phyloP scores from a whole-genome alignment of 768 basidiomycete species.

The Gyrodon lividus region DNA sequence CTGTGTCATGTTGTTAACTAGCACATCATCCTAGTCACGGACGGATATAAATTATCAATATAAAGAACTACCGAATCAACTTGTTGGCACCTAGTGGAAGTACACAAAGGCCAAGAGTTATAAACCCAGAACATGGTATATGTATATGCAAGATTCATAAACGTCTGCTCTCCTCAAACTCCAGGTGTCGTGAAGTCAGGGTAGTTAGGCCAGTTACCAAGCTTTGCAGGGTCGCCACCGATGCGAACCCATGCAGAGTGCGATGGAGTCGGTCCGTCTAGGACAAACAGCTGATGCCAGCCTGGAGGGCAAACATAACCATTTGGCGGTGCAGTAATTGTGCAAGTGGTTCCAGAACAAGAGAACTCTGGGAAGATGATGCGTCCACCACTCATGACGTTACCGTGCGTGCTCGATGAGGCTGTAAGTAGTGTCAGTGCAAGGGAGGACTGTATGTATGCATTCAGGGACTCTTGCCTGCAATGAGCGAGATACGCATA shows the following conservation, averaged over 20 bases:
- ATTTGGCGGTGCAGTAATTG: constrained; percentile 76
- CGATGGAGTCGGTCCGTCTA: constrained; percentile 79
- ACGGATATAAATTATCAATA: not conserved
- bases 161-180: constrained; percentile 31
- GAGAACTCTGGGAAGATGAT: constrained; percentile 73
- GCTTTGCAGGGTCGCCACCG: constrained; percentile 66
- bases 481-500: constrained; percentile 65
- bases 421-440: constrained; percentile 37
- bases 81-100: not conserved
- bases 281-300: constrained; percentile 74
- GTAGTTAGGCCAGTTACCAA: constrained; percentile 74
- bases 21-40: not conserved
- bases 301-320: constrained; percentile 66
- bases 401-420: constrained; percentile 75
- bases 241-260: constrained; percentile 74
- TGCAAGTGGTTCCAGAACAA: constrained; percentile 68
- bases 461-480: constrained; percentile 40
- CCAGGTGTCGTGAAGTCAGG: constrained; percentile 71
- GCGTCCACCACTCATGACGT: constrained; percentile 65
- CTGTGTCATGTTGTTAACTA: not conserved
- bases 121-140: not conserved
- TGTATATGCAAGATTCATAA: not conserved
- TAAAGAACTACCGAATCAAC: too few species aligned
- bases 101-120: not conserved
- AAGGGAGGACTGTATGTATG: not conserved